Base-by-base conservation (phyloP, 2,329 filamentous ascomycete genomes). In the Sarocladium oryzae region DNA sequence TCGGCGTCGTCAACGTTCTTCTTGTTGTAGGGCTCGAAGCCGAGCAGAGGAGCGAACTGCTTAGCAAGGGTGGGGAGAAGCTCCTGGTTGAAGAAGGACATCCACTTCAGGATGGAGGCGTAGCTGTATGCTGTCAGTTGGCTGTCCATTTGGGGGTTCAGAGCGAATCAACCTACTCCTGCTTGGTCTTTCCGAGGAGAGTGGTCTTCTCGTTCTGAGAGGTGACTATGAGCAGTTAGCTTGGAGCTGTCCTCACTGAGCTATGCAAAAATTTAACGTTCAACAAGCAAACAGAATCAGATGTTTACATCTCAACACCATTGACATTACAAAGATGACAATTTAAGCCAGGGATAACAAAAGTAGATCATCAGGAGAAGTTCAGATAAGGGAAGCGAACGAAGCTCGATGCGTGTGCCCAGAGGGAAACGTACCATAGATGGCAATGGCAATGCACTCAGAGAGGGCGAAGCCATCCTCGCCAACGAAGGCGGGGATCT, bases 121-220 rank as follows among this genome's bases (percentile, higher is more conserved):
- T 97, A 92, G 71, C 80, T 84, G 57, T 16, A 16, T 24, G 2
- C 21, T 21, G 41, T 69, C 56, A 68, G 66, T 57, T 48, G 13
- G 7, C 36, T 40, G 36, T 4, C 9, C 21, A 28, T 32, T 23
- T 41, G 2, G 23, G 11, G 16, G 21, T n/a, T 40, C 23, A 20
- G 38, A 23, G 33, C n/a, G 21, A 21, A 16, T n/a, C n/a, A 53
- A 69, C 78, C 70, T 76, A 90, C 84, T 99, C 93, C 81, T 99
- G 92, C 87, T 99, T 99, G 77, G 91, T 99, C 86, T 97, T 97
- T 69, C 93, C 93, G 64, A 99, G 85, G 60, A 99, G 90, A 62
- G 90, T 95, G 65, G 93, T 99, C 87, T 97, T 97, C 86, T 97
- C 93, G 74, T 99, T 99, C 79, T 99, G 93, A 63, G 93, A 97